These are phyloP conservation scores for Salix viminalis DNA, from an alignment of 345 rosid species.

Conservation along the genomic window DNA sequence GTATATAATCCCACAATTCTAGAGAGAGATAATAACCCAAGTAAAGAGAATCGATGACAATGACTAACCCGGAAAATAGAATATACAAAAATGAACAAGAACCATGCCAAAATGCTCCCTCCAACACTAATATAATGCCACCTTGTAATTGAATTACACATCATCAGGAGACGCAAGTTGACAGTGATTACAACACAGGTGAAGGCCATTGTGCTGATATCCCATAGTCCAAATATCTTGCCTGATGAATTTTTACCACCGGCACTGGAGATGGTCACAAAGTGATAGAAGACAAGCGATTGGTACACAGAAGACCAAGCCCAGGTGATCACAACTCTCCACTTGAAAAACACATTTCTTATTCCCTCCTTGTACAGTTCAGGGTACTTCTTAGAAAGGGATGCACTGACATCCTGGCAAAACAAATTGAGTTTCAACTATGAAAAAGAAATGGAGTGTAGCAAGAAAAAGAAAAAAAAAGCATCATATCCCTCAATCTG, in stretches of 20 bases:
- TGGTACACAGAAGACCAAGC: constrained; percentile 87
- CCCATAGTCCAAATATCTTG: constrained; percentile 90
- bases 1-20: background rate
- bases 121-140: constrained; percentile 86
- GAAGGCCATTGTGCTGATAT: constrained; percentile 95
- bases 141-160: constrained; percentile 85
- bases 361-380: constrained; percentile 92
- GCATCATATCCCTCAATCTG: background rate
- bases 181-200: constrained; percentile 91
- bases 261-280: constrained; percentile 53
- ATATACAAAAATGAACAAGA: constrained; percentile 66
- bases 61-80: constrained; percentile 44
- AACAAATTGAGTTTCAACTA: background rate
- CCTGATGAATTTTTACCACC: constrained; percentile 68
- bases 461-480: background rate
- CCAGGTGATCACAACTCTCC: constrained; percentile 91
- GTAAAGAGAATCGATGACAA: constrained; percentile 1
- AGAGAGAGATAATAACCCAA: background rate
- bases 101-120: constrained; percentile 93
- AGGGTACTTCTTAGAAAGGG: constrained; percentile 94
- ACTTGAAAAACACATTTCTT: constrained; percentile 69
- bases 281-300: constrained; percentile 74
- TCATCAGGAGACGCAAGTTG: constrained; percentile 89
- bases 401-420: constrained; percentile 85
- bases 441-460: background rate